Evolutionary conservation across 768 basidiomycete species (phyloP), one percentile per base, ranked within the genome.

Genomic region (Chalciporus pseudorubinellus): DNA sequence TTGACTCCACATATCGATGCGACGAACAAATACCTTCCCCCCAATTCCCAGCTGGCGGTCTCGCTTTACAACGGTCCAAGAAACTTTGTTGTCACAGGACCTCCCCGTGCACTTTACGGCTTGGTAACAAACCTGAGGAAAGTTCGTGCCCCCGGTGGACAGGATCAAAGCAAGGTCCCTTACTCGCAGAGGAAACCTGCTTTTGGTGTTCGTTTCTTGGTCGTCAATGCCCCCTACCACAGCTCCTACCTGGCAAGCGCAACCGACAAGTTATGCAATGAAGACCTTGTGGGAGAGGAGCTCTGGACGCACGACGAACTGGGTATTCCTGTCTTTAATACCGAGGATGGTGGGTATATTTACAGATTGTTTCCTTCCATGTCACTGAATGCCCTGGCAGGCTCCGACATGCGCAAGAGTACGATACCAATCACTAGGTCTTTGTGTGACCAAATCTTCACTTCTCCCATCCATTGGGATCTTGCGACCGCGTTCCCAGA

Each of bases 191-290:
- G 97, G 60, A 95, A 95, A 72, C 86, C 90, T 6, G 89, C 92
- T 6, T 98, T 99, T 71, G 87, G 83, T 39, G 82, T 89, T 43
- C 86, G 97, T 40, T 99, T 98, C 78, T 74, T 99, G 62, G 87
- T 92, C n/a, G 89, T 99, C 63, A 88, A 85, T 47, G 95, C 94
- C 2, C 97, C 97, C 1, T 99, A 94, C 73, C 97, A 99, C 77
- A 95, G 93, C 70, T 74, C 76, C 18, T 95, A 98, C 70, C 76
- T 99, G 48, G 65, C 65, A 16, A 84, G 80, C 24, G 87, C 84
- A 1, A 82, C 92, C 3, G 81, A 92, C 56, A 88, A 84, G 69
- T 71, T 97, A 42, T 70, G 88, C 34, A 69, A 79, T n/a, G 81
- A 87, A 51, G 92, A 95, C 72, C 70, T 95, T 31, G 75, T 72